Conservation (phyloP, 2,329 filamentous ascomycete species). For the Metarhizium brunneum region DNA sequence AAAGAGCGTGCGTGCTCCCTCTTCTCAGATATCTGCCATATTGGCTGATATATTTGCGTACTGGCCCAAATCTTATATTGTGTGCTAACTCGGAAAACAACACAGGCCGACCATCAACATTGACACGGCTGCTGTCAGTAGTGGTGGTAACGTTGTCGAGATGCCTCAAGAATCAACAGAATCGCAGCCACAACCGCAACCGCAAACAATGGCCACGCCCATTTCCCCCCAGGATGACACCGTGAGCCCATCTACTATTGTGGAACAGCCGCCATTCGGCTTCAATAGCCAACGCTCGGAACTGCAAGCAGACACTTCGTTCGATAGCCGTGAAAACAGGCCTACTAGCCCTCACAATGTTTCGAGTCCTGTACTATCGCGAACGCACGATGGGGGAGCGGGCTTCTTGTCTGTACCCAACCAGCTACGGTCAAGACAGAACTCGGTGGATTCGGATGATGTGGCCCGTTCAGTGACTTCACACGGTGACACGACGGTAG, state of each 20-base stretch:
- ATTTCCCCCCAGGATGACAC: constrained; percentile 28
- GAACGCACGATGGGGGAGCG: constrained; percentile 34
- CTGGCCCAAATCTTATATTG: not conserved
- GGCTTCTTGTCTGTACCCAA: constrained; percentile 59
- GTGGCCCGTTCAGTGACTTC: constrained; percentile 48
- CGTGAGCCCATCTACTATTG: constrained; percentile 29
- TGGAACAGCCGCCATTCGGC: constrained; percentile 20
- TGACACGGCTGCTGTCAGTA: constrained; percentile 35
- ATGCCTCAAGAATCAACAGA: constrained; percentile 16
- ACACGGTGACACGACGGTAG: constrained; percentile 54
- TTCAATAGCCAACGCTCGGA: constrained; percentile 27
- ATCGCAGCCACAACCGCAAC: not conserved
- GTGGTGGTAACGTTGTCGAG: constrained; percentile 16
- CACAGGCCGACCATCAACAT: constrained; percentile 45
- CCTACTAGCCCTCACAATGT: constrained; percentile 68
- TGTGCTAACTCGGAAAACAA: not conserved
- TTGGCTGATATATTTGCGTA: not conserved
- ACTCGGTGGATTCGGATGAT: constrained; percentile 61
- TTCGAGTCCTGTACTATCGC: constrained; percentile 45
- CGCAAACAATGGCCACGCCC: constrained; percentile 16
- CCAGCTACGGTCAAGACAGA: constrained; percentile 49
- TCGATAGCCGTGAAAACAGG: constrained; percentile 56
- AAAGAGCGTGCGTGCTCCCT: constrained; percentile 28
- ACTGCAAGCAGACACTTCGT: constrained; percentile 45
- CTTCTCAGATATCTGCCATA: not conserved